phyloP scores from a whole-genome alignment of 2,329 filamentous ascomycete genomes.

The Exophiala dermatitidis region DNA sequence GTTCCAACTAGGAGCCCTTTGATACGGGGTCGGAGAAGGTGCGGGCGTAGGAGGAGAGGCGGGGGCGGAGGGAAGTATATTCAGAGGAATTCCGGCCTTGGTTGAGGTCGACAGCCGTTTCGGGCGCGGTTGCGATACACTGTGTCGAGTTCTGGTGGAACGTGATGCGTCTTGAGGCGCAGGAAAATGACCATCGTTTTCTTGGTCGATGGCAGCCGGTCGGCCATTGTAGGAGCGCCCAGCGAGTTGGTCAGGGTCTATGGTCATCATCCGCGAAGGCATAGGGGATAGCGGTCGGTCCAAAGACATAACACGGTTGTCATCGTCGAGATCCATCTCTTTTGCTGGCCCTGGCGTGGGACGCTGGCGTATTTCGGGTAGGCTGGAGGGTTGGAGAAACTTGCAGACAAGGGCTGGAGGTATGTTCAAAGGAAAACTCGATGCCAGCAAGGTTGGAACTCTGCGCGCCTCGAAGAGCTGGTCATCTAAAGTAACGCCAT shows the following conservation, averaged over 20 bases:
- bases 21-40: conserved; percentile 57
- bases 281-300: conserved; percentile 25
- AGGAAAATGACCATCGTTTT: conserved; percentile 31
- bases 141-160: conserved; percentile 30
- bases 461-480: not conserved
- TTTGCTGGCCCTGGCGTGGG: conserved; percentile 1
- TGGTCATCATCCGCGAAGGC: conserved; percentile 19
- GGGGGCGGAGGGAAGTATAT: conserved; percentile 57
- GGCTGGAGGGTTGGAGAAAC: not conserved
- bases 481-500: conserved; percentile 10
- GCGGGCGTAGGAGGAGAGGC: conserved; percentile 62
- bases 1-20: conserved; percentile 48
- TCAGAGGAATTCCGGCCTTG: conserved; percentile 48
- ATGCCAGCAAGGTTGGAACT: conserved; percentile 1
- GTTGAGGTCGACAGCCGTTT: conserved; percentile 24
- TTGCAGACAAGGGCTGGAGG: not conserved
- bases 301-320: conserved; percentile 8
- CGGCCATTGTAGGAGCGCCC: conserved; percentile 14
- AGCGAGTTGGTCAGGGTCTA: conserved; percentile 23
- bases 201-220: conserved; percentile 29
- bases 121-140: conserved; percentile 27
- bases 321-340: conserved; percentile 20
- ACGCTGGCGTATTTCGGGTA: not conserved
- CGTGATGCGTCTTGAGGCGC: conserved; percentile 30
- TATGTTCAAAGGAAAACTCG: conserved; percentile 9